Base-by-base conservation (phyloP, 2,329 filamentous ascomycete species). In the Helotiales sp. region DNA sequence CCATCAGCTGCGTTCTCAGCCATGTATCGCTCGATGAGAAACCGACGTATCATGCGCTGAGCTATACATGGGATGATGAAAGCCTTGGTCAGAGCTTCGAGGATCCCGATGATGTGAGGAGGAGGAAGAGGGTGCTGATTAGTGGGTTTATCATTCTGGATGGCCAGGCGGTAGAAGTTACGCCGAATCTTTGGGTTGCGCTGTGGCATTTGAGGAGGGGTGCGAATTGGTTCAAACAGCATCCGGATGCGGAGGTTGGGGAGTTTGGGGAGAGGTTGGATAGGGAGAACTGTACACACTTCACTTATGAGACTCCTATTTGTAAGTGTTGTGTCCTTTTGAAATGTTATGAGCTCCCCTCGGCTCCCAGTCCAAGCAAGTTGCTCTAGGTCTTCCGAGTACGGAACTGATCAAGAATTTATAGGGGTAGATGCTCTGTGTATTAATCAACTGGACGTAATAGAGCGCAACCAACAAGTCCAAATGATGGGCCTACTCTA, bases 201-300 rank as follows among this genome's bases (percentile, higher is more conserved):
- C 22, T 57, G 54, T 57, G 54, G 54, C 54, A 57, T 40, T 24
- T 57, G 54, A 57, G 54, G 32, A 57, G 54, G 20, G 32, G 54
- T 13, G 54, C 54, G 20, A 57, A 57, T 57, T 57, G 54, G 54
- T 57, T 40, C 20, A 57, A 57, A 20, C 6, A 34, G 11, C 32
- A 57, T 24, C 30, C 54, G 11, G 32, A 57, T 37, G 8, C 54
- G 11, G 54, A 57, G 2, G 32, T 57, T 10, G 54, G 54, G 8
- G 54, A 57, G 20, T 57, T 57, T 57, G 54, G 54, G 15, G 54
- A 57, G 13, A 57, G 11, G 17, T 10, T 57, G 32, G 32, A 37
- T 40, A 57, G 34, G 13, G 32, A 40, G 32, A 40, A 17, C 22
- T 32, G 5, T 6, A 24, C 11, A 13, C 54, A 57, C 34, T 57